These are phyloP conservation scores for Rhizopus delemar DNA, from an alignment of 371 early-diverging fungal species.

Conservation along the genomic window DNA sequence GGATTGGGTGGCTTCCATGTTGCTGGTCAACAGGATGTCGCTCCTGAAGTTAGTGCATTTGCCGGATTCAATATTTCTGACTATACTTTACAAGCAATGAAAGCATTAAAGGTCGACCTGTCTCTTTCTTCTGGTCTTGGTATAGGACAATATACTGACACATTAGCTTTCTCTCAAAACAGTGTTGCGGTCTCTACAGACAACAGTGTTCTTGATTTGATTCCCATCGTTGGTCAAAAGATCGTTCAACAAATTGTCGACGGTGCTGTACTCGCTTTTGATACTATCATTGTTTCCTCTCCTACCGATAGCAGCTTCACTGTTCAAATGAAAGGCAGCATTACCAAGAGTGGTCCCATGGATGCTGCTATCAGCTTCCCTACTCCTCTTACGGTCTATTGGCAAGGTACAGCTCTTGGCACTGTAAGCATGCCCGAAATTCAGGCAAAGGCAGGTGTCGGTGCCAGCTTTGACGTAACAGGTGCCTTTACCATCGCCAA, in stretches of 20 bases:
- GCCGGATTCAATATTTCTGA: slow-evolving; percentile 50
- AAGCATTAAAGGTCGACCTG: slow-evolving; percentile 52
- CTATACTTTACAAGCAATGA: slow-evolving; percentile 57
- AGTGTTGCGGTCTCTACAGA: slow-evolving; percentile 51
- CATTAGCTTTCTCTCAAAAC: slow-evolving; percentile 50
- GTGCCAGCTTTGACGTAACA: slow-evolving; percentile 49
- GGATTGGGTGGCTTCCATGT: slow-evolving; percentile 50
- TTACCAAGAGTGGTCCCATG: slow-evolving; percentile 64
- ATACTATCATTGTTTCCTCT: slow-evolving; percentile 49
- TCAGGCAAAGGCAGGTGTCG: slow-evolving; percentile 46
- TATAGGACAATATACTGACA: slow-evolving; percentile 56
- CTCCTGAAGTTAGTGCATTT: slow-evolving; percentile 47
- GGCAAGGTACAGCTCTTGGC: slow-evolving; percentile 54
- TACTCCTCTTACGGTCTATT: slow-evolving; percentile 46
- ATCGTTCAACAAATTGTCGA: slow-evolving; percentile 62
- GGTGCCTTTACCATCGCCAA: slow-evolving; percentile 53
- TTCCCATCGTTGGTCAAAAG: slow-evolving; percentile 61
- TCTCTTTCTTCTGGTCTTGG: slow-evolving; percentile 49
- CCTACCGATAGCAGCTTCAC: slow-evolving; percentile 53
- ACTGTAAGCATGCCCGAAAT: slow-evolving; percentile 52
- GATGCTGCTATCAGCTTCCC: slow-evolving; percentile 62
- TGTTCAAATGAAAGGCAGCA: slow-evolving; percentile 57
- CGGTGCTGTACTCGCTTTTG: slow-evolving; percentile 50
- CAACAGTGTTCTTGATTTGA: slow-evolving; percentile 44
- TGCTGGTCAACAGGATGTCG: slow-evolving; percentile 36